phyloP scores from a whole-genome alignment of 306 rosid species.

The Sicyos edulis region DNA sequence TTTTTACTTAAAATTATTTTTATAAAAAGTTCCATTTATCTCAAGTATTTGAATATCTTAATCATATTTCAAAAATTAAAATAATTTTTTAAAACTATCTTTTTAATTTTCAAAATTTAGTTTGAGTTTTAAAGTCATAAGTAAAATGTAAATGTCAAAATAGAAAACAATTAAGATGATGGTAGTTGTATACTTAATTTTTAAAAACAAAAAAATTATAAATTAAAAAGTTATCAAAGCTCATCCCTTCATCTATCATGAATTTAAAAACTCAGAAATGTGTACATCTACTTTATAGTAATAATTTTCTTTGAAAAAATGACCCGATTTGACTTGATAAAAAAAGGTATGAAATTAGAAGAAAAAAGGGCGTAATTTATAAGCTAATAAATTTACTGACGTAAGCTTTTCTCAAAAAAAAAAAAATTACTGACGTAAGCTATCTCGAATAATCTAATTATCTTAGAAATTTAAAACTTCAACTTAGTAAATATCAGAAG shows the following conservation, averaged over 20 bases:
- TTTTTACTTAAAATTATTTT: too few relatives aligned
- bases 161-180: too few relatives aligned
- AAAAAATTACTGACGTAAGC: neutral
- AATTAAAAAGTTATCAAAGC: too few relatives aligned
- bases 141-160: neutral
- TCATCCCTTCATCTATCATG: neutral
- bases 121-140: neutral
- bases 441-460: neutral
- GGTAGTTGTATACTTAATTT: too few relatives aligned
- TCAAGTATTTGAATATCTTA: too few relatives aligned
- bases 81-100: too few relatives aligned
- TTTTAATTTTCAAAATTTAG: neutral
- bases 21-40: too few relatives aligned
- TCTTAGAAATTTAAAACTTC: neutral
- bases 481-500: neutral
- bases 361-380: neutral
- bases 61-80: too few relatives aligned
- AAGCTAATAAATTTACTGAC: neutral
- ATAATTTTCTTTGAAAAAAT: neutral
- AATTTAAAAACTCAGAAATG: neutral
- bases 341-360: neutral
- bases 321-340: neutral
- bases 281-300: neutral
- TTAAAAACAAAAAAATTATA: too few relatives aligned
- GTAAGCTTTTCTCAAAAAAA: too few relatives aligned